Conservation (phyloP, 805 yeast genomes). For the Wickerhamomyces strasburgensis region DNA sequence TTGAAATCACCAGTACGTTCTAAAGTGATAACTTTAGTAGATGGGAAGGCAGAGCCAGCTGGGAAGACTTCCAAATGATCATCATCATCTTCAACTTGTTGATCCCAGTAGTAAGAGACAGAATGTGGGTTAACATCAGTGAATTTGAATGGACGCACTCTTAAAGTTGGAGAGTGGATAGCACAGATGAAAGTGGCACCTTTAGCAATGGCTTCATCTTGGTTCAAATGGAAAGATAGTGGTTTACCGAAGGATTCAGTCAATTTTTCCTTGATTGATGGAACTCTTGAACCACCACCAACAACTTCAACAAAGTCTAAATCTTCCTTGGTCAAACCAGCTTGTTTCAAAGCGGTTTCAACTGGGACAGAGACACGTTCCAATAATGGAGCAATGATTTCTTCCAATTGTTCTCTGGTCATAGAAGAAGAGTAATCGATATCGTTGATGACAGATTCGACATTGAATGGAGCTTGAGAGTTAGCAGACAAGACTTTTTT, state of each 20-base stretch:
- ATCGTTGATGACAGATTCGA: conserved; percentile 96
- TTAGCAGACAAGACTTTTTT: conserved; percentile 97
- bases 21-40: conserved; percentile 91
- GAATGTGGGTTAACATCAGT: conserved; percentile 91
- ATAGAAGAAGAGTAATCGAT: conserved; percentile 88
- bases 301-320: conserved; percentile 90
- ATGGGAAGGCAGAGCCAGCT: conserved; percentile 85
- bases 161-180: conserved; percentile 95
- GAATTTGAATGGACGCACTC: conserved; percentile 98
- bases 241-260: conserved; percentile 77
- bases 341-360: conserved; percentile 73
- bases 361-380: conserved; percentile 73
- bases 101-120: conserved; percentile 93
- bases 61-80: conserved; percentile 96
- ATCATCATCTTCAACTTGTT: conserved; percentile 84
- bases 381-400: conserved; percentile 76
- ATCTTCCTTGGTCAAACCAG: conserved; percentile 67
- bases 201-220: conserved; percentile 98
- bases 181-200: conserved; percentile 99
- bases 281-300: conserved; percentile 99
- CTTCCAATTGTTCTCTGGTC: conserved; percentile 90
- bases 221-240: conserved; percentile 92
- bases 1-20: conserved; percentile 88
- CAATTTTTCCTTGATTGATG: conserved; percentile 79
- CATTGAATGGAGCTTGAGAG: conserved; percentile 86